These are phyloP conservation scores for Ricinus communis DNA, from an alignment of 345 rosid species.

Conservation along the genomic window DNA sequence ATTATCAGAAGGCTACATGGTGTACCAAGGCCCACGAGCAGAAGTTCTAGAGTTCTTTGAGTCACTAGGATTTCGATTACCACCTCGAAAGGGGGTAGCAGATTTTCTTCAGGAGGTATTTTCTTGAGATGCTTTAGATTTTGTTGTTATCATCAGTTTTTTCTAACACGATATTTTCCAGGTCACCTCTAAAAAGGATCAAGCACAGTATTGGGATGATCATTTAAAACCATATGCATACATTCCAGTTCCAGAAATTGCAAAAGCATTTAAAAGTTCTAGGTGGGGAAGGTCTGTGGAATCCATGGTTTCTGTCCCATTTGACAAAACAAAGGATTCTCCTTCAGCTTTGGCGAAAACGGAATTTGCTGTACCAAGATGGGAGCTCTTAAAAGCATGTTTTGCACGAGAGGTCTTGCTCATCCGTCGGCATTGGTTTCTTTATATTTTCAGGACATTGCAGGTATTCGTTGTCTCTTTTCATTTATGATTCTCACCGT, in stretches of 20 bases:
- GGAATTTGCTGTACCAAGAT: conserved; percentile 61
- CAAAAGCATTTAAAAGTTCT: conserved; percentile 65
- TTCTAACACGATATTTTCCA: conserved; percentile 27
- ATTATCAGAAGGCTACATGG: conserved; percentile 80
- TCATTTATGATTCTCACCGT: not conserved
- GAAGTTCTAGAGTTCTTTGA: conserved; percentile 75
- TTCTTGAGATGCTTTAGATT: conserved; percentile 9
- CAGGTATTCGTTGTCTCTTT: conserved; percentile 53
- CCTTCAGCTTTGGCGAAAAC: conserved; percentile 65
- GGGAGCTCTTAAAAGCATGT: conserved; percentile 75
- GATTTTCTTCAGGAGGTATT: conserved; percentile 98
- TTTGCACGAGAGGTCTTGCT: conserved; percentile 62
- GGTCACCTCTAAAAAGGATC: conserved; percentile 95
- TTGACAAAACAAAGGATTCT: conserved; percentile 47
- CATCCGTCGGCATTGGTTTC: conserved; percentile 67
- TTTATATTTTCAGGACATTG: conserved; percentile 73
- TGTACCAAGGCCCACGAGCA: conserved; percentile 80
- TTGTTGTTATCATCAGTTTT: conserved; percentile 14
- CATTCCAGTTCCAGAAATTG: conserved; percentile 65
- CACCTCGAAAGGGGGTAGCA: conserved; percentile 83
- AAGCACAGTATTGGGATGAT: conserved; percentile 97
- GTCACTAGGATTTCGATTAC: conserved; percentile 77
- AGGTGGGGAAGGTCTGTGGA: conserved; percentile 52
- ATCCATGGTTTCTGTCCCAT: conserved; percentile 49
- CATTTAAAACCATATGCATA: conserved; percentile 62